Conservation (phyloP, 106 monocot species). For the Apostasia ramifera region DNA sequence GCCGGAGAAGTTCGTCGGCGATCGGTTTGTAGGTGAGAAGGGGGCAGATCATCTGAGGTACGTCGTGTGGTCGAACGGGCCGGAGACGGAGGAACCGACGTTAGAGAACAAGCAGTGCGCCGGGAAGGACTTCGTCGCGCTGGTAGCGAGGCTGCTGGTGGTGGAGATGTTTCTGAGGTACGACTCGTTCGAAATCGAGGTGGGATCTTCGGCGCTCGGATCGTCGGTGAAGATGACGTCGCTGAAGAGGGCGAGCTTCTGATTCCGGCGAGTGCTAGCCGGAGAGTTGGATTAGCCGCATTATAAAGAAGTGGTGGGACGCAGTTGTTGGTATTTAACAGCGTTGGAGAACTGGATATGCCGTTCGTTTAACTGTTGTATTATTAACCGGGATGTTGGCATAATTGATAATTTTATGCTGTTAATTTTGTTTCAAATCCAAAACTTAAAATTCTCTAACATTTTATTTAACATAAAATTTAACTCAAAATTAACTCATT, state of each 20-base stretch:
- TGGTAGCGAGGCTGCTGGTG: conserved; percentile 57
- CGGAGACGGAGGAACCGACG: conserved; percentile 69
- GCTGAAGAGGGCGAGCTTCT: conserved; percentile 48
- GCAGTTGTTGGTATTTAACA: no score
- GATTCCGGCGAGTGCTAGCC: neutral
- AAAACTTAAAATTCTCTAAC: no score
- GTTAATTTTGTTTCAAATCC: no score
- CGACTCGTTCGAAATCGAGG: conserved; percentile 65
- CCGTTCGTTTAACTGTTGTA: no score
- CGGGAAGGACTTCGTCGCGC: conserved; percentile 86
- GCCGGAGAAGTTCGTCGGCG: conserved; percentile 69
- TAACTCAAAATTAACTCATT: no score
- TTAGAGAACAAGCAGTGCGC: conserved; percentile 88
- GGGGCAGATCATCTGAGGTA: conserved; percentile 48
- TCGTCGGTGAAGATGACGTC: conserved; percentile 43
- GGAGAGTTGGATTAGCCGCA: no score
- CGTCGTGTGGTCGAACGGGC: conserved; percentile 90
- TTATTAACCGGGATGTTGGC: no score
- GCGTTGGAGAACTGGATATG: no score
- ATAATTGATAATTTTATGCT: no score
- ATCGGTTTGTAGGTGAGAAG: conserved; percentile 66
- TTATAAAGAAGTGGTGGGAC: no score
- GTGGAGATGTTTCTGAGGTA: conserved; percentile 68
- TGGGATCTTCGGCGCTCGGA: conserved; percentile 33
- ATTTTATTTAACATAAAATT: no score